A percentile compares a stretch with the other conserved stretches of the same genome.
phyloP scores from a whole-genome alignment of 106 monocot genomes.

The Dendrobium chrysotoxum region DNA sequence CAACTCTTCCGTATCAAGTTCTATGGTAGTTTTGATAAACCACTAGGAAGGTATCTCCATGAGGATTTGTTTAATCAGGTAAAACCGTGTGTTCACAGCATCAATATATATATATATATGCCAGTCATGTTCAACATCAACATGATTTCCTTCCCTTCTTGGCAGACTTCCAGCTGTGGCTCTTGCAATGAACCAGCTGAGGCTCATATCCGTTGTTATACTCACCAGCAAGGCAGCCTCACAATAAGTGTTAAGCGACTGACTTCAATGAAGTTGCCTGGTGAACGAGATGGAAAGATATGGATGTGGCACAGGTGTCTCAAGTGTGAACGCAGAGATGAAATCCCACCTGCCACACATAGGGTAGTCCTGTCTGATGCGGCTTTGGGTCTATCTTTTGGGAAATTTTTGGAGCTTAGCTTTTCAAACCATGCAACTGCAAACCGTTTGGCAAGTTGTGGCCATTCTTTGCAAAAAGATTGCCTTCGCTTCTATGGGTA shows the following conservation, averaged over 20 bases:
- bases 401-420: conserved; percentile 96
- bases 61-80: conserved; percentile 96
- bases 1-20: conserved; percentile 84
- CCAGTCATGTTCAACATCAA: neutral
- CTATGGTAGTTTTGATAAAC: conserved; percentile 91
- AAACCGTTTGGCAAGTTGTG: conserved; percentile 87
- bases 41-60: conserved; percentile 72
- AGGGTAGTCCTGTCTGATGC: conserved; percentile 96
- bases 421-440: conserved; percentile 82
- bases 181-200: conserved; percentile 68
- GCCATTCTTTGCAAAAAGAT: conserved; percentile 90
- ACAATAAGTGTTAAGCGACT: conserved; percentile 65
- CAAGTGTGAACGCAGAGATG: conserved; percentile 52
- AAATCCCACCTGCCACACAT: conserved; percentile 68
- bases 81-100: neutral
- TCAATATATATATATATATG: neutral
- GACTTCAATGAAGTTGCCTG: conserved; percentile 48
- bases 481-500: conserved; percentile 97
- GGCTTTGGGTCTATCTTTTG: conserved; percentile 96
- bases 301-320: conserved; percentile 99
- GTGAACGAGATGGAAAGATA: conserved; percentile 80
- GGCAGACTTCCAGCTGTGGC: conserved; percentile 49
- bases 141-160: conserved; percentile 6
- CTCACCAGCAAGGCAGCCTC: conserved; percentile 71
- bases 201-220: conserved; percentile 77